These are phyloP conservation scores for Rubia peregrina DNA, from an alignment of 305 asterid genomes.

Conservation along the genomic window DNA sequence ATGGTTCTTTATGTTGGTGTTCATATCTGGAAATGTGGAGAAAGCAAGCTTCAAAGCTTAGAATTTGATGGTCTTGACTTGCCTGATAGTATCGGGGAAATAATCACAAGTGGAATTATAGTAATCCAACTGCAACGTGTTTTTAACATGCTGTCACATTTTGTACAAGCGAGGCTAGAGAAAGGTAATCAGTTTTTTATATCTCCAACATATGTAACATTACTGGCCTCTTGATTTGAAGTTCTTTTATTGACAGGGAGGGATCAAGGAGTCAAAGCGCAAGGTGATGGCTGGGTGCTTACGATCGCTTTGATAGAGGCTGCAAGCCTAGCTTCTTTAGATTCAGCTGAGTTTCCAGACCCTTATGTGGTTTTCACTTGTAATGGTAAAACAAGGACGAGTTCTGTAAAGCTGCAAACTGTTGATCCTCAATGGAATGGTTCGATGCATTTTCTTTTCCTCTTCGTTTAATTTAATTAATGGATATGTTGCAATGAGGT, in stretches of 20 bases:
- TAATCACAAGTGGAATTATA: conserved; percentile 68
- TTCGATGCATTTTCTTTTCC: conserved; percentile 13
- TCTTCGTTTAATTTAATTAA: conserved; percentile 25
- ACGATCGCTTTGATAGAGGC: conserved; percentile 93
- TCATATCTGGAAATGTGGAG: conserved; percentile 60
- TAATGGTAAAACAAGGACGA: conserved; percentile 84
- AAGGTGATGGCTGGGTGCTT: conserved; percentile 92
- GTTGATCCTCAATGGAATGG: conserved; percentile 90
- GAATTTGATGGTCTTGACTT: conserved; percentile 91
- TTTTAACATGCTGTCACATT: conserved; percentile 71
- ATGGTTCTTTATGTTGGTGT: conserved; percentile 59
- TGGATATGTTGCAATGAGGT: conserved; percentile 23
- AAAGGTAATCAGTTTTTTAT: conserved; percentile 44
- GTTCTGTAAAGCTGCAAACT: conserved; percentile 92
- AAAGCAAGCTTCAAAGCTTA: conserved; percentile 69
- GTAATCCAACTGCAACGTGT: conserved; percentile 81
- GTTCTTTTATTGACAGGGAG: conserved; percentile 39
- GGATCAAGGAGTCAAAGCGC: conserved; percentile 96
- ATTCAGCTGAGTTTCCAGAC: conserved; percentile 75
- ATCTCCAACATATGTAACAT: not conserved
- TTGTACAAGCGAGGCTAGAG: conserved; percentile 81
- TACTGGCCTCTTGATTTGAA: not conserved
- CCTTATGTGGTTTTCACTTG: conserved; percentile 96
- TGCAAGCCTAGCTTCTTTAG: conserved; percentile 72
- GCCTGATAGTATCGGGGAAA: conserved; percentile 94